phyloP scores from a whole-genome alignment of 2,329 filamentous ascomycete genomes.

The Exserohilum rostratum region DNA sequence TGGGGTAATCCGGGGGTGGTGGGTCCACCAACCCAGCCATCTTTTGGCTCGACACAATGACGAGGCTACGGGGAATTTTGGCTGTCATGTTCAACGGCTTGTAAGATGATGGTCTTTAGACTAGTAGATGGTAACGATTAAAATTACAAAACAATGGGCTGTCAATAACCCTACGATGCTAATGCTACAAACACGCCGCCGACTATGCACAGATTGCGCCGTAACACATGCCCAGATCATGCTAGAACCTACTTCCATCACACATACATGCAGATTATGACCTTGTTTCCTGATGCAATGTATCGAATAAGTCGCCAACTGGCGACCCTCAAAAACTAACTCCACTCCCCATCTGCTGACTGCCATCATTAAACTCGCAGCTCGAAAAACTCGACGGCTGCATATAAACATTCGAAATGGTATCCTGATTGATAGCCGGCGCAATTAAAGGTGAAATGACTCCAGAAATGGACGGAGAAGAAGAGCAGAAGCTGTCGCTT shows the following conservation, averaged over 20 bases:
- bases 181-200: too few relatives aligned
- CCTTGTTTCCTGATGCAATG: neutral
- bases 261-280: neutral
- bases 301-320: too few relatives aligned
- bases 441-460: neutral
- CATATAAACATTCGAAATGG: neutral
- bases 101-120: too few relatives aligned
- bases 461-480: neutral
- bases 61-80: too few relatives aligned
- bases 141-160: too few relatives aligned
- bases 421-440: neutral
- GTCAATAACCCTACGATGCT: too few relatives aligned
- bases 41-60: neutral
- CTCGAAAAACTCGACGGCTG: neutral
- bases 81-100: too few relatives aligned
- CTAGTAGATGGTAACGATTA: too few relatives aligned
- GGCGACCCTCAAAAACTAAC: too few relatives aligned
- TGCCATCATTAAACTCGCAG: neutral
- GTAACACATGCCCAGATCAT: too few relatives aligned
- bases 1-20: constrained; percentile 22
- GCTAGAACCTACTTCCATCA: neutral
- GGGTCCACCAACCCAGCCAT: neutral
- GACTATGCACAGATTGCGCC: too few relatives aligned
- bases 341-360: neutral
- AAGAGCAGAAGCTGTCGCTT: neutral